These are phyloP conservation scores for Candida neerlandica DNA, from an alignment of 1,139 yeast species.

Conservation along the genomic window DNA sequence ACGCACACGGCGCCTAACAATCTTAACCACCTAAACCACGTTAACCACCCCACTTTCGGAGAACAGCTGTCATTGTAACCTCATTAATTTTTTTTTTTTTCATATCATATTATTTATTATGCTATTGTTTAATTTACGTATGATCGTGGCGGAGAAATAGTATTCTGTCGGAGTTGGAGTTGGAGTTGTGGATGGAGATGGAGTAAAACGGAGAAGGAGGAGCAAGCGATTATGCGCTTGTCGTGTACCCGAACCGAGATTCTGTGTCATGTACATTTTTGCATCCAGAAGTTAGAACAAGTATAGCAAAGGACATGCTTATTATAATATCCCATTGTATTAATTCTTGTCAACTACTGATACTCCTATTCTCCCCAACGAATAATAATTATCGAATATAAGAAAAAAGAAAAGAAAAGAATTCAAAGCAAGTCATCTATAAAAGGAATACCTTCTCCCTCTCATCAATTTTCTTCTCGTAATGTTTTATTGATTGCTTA, in stretches of 20 bases:
- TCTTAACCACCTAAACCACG: too few species aligned
- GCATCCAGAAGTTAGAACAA: not conserved
- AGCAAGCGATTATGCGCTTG: not conserved
- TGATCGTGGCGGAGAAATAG: too few species aligned
- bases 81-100: too few species aligned
- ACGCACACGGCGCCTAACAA: too few species aligned
- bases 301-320: not conserved
- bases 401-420: not conserved
- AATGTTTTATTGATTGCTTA: not conserved
- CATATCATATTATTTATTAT: too few species aligned
- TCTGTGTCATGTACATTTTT: conserved; percentile 2
- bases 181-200: not conserved
- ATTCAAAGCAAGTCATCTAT: not conserved
- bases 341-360: not conserved
- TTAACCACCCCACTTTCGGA: too few species aligned
- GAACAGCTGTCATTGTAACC: too few species aligned
- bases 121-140: too few species aligned
- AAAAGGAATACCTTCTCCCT: not conserved
- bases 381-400: not conserved
- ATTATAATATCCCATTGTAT: not conserved
- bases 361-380: too few species aligned
- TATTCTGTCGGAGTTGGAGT: too few species aligned
- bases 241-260: not conserved
- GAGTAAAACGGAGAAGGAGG: not conserved
- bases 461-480: not conserved